These are phyloP conservation scores for Prunus mongolica DNA, from an alignment of 306 rosid genomes.

Conservation along the genomic window DNA sequence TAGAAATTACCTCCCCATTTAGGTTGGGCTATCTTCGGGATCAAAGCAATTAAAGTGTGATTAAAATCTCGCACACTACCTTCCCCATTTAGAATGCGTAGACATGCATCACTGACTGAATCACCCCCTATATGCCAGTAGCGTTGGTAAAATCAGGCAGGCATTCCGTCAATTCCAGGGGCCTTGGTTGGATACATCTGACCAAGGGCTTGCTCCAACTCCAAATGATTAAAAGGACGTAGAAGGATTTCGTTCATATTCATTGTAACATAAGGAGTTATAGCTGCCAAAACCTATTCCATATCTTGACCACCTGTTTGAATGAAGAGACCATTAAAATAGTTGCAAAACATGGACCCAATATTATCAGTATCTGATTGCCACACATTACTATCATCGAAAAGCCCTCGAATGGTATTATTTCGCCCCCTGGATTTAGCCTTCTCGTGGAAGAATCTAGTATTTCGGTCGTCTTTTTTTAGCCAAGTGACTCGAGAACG, in stretches of 20 bases:
- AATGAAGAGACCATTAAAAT: no score
- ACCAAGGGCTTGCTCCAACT: neutral
- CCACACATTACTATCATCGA: no score
- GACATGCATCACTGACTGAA: neutral
- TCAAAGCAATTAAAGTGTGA: neutral
- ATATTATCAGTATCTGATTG: no score
- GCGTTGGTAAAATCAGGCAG: neutral
- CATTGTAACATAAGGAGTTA: no score
- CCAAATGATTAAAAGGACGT: neutral
- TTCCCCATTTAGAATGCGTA: neutral
- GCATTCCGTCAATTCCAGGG: neutral
- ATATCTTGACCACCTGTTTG: no score
- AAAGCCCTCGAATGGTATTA: no score
- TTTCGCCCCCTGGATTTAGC: no score
- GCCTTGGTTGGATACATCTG: neutral
- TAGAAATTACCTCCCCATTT: neutral
- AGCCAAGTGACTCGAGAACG: no score
- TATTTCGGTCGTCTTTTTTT: no score
- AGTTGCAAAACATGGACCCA: no score
- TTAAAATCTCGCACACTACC: neutral
- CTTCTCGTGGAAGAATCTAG: no score
- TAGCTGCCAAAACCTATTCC: no score
- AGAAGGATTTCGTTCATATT: neutral
- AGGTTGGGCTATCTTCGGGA: neutral
- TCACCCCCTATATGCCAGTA: neutral